Evolutionary conservation across 257 asterid species (phyloP).

Genomic region (Jacaranda copaia): DNA sequence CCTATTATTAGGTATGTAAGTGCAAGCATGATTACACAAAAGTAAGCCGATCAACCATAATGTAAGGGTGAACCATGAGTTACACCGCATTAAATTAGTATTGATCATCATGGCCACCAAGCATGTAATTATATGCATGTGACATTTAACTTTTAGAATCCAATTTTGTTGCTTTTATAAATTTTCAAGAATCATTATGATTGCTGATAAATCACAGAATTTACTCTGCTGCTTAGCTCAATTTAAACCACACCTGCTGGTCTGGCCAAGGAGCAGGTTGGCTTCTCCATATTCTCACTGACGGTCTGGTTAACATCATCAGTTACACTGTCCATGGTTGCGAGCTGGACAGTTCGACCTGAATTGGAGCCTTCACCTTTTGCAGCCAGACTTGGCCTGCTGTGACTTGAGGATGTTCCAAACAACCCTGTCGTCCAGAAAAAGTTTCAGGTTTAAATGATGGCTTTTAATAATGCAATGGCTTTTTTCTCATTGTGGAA

Average conservation of each 20-base stretch:
- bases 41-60: not conserved
- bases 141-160: not conserved
- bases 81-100: conserved; percentile 4
- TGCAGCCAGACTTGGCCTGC: conserved; percentile 41
- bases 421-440: conserved; percentile 45
- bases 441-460: not conserved
- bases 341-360: conserved; percentile 43
- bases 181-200: not conserved
- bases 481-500: not conserved
- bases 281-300: conserved; percentile 54
- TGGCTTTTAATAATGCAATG: not conserved
- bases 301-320: conserved; percentile 46
- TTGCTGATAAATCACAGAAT: not conserved
- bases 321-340: conserved; percentile 35
- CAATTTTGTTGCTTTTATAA: not conserved
- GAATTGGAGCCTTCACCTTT: conserved; percentile 51
- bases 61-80: not conserved
- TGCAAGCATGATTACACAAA: not conserved
- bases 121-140: not conserved
- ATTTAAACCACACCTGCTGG: conserved; percentile 65
- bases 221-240: conserved; percentile 1
- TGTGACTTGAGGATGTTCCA: conserved; percentile 46
- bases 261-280: conserved; percentile 56
- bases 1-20: not conserved
- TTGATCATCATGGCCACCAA: conserved; percentile 15